Percentiles rank a stretch among this genome's conserved stretches.
Evolutionary conservation across 2,329 filamentous ascomycete species (phyloP).

Genomic region (Aspergillus texensis): DNA sequence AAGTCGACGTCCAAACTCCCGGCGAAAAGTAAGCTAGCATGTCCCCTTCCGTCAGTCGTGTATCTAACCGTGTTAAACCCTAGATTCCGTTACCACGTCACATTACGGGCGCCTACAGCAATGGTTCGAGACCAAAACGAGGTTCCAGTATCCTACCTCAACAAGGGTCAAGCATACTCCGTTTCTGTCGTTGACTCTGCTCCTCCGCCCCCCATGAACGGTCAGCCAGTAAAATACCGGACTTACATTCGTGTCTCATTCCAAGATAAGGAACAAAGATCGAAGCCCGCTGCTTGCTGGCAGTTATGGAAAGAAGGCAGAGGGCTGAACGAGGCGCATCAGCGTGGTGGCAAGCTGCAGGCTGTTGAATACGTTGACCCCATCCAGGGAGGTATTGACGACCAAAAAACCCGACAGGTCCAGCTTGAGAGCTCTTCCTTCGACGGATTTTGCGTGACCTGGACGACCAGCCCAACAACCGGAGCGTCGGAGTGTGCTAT

Average conservation of each 20-base stretch:
- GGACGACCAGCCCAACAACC: constrained; percentile 71
- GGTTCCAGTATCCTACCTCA: constrained; percentile 96
- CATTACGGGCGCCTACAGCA: constrained; percentile 88
- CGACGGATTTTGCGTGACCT: constrained; percentile 89
- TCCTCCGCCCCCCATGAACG: constrained; percentile 59
- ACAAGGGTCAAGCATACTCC: constrained; percentile 94
- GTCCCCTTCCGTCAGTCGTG: not conserved
- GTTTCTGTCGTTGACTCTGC: constrained; percentile 80
- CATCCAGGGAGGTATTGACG: constrained; percentile 57
- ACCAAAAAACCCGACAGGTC: constrained; percentile 62
- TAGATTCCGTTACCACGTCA: constrained; percentile 85
- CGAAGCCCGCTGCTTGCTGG: constrained; percentile 82
- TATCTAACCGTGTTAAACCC: constrained; percentile 17
- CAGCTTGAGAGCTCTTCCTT: constrained; percentile 80
- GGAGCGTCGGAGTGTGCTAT: constrained; percentile 77
- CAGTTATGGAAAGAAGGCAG: constrained; percentile 94
- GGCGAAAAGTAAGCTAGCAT: constrained; percentile 56
- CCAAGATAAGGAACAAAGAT: constrained; percentile 90
- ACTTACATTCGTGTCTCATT: constrained; percentile 96
- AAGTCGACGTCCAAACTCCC: constrained; percentile 30
- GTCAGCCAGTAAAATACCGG: constrained; percentile 71
- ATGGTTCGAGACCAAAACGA: constrained; percentile 88
- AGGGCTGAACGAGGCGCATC: constrained; percentile 93
- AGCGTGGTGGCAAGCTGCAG: constrained; percentile 86
- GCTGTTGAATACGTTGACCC: constrained; percentile 90